Conservation (phyloP, 2,329 filamentous ascomycete genomes). For the Paraphoma chrysanthemicola region DNA sequence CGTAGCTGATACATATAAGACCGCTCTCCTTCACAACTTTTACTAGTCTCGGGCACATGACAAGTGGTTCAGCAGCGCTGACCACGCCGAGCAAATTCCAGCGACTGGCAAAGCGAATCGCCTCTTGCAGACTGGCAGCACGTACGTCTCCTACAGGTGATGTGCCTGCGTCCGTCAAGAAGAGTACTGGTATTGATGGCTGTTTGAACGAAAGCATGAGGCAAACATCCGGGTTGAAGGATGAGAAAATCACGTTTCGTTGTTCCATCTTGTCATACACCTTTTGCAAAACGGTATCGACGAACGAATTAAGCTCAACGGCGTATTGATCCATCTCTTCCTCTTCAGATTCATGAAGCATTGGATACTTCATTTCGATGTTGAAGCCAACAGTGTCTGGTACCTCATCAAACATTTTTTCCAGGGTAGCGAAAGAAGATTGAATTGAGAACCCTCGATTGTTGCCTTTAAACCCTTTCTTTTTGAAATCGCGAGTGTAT, state of each 20-base stretch:
- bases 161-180: conserved; percentile 89
- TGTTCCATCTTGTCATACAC: conserved; percentile 85
- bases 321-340: conserved; percentile 97
- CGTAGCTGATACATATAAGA: conserved; percentile 93
- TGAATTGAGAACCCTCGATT: conserved; percentile 94
- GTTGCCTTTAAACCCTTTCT: conserved; percentile 95
- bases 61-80: conserved; percentile 83
- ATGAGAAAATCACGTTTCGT: conserved; percentile 95
- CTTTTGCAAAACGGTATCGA: conserved; percentile 87
- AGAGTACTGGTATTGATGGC: conserved; percentile 92
- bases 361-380: conserved; percentile 99
- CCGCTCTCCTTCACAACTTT: conserved; percentile 93
- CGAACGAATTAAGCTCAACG: conserved; percentile 94
- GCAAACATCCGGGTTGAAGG: conserved; percentile 97
- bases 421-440: conserved; percentile 91
- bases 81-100: conserved; percentile 97
- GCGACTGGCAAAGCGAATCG: conserved; percentile 88
- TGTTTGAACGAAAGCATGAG: conserved; percentile 95
- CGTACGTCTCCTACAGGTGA: conserved; percentile 83
- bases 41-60: conserved; percentile 87
- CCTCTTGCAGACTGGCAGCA: conserved; percentile 91
- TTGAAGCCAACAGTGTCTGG: conserved; percentile 90
- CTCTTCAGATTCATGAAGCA: conserved; percentile 93
- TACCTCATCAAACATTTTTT: conserved; percentile 88
- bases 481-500: conserved; percentile 93